These are phyloP conservation scores for Candida coleopterorum DNA, from an alignment of 805 yeast genomes.

Conservation along the genomic window DNA sequence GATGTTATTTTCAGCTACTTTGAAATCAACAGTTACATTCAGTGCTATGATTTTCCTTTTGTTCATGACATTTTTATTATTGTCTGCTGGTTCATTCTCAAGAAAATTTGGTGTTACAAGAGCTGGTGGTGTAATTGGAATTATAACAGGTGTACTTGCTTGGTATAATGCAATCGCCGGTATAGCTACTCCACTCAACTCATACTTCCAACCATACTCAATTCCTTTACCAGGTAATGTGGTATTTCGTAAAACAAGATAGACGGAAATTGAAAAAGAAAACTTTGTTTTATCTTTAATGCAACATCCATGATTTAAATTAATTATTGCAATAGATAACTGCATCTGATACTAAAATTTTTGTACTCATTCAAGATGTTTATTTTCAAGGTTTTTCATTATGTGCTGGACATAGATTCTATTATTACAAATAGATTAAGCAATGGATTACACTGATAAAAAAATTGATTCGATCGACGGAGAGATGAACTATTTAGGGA, in stretches of 20 bases:
- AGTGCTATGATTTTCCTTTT: constrained; percentile 51
- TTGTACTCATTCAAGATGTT: no score
- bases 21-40: constrained; percentile 63
- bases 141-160: constrained; percentile 52
- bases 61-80: constrained; percentile 49
- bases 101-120: constrained; percentile 35
- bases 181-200: constrained; percentile 53
- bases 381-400: no score
- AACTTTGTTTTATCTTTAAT: no score
- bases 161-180: constrained; percentile 65
- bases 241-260: constrained; percentile 3
- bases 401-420: constrained; percentile 55
- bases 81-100: constrained; percentile 49
- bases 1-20: constrained; percentile 48
- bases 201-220: constrained; percentile 51
- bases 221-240: constrained; percentile 20
- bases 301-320: no score
- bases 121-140: constrained; percentile 63
- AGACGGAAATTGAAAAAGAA: no score
- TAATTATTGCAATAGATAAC: no score
- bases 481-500: constrained; percentile 31
- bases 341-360: no score
- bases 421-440: constrained; percentile 19
- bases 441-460: constrained; percentile 47
- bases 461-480: constrained; percentile 56